Percentiles rank a stretch among this genome's conserved stretches.
These are phyloP conservation scores for Chalaropsis ovoidea DNA, from an alignment of 2,329 filamentous ascomycete genomes.

Conservation along the genomic window DNA sequence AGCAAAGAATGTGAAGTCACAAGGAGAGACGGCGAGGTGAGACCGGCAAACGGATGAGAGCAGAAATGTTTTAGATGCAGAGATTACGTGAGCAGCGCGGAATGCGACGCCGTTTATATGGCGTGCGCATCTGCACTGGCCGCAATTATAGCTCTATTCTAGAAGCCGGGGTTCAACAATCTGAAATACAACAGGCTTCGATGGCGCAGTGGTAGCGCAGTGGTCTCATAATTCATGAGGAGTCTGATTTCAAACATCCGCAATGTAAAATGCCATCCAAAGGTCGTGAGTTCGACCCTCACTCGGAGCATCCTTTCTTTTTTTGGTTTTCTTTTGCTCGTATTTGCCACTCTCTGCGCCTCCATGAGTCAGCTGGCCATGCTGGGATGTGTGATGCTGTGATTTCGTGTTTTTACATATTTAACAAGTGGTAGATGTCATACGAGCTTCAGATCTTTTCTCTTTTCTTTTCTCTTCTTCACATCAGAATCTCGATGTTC, in stretches of 20 bases:
- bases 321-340: not conserved
- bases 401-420: no score
- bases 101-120: not conserved
- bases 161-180: not conserved
- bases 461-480: not conserved
- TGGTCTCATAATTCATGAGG: constrained; percentile 26
- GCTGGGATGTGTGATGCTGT: no score
- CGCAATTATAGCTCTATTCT: not conserved
- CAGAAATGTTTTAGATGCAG: not conserved
- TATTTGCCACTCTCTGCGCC: not conserved
- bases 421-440: no score
- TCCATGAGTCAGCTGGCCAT: not conserved
- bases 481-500: no score
- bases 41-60: not conserved
- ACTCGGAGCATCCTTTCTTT: constrained; percentile 25
- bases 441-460: no score
- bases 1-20: no score
- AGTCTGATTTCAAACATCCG: constrained; percentile 25
- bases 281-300: constrained; percentile 27
- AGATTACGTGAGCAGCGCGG: not conserved
- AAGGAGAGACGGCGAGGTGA: no score
- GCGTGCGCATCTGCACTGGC: not conserved
- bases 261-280: constrained; percentile 26
- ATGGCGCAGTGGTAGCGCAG: constrained; percentile 26
- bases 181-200: constrained; percentile 25